A percentile compares a stretch with the other conserved stretches of the same genome.
Conservation (phyloP, 2,329 filamentous ascomycete species). For the Aspergillus novofumigatus region DNA sequence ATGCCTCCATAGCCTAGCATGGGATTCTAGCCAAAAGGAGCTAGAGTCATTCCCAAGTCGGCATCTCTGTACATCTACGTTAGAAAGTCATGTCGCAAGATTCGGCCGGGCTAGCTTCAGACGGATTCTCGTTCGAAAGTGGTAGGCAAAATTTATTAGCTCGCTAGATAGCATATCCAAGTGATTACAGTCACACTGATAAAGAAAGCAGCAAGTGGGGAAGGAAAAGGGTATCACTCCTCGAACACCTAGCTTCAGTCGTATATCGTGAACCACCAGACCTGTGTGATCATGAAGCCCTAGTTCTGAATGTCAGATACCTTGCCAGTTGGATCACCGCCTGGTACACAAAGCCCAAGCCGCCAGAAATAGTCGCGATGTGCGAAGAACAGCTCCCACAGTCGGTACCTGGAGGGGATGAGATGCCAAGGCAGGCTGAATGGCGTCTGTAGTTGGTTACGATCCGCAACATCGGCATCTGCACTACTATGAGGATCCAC, state of each 20-base stretch:
- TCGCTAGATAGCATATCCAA: not conserved
- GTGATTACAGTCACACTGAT: too few relatives aligned
- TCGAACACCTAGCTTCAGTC: too few relatives aligned
- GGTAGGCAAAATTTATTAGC: not conserved
- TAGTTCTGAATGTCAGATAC: not conserved
- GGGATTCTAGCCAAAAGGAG: not conserved
- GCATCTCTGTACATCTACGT: not conserved
- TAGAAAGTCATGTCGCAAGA: not conserved
- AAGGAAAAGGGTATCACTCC: too few relatives aligned
- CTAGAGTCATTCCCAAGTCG: not conserved
- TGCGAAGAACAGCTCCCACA: constrained; percentile 92
- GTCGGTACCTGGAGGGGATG: constrained; percentile 57
- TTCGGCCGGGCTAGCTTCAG: not conserved
- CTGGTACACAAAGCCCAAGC: constrained; percentile 81
- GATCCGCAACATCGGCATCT: not conserved
- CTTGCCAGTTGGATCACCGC: constrained; percentile 48
- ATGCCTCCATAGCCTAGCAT: too few relatives aligned
- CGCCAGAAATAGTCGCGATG: constrained; percentile 98
- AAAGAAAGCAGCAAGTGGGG: too few relatives aligned
- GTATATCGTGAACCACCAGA: too few relatives aligned
- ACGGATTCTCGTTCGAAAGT: not conserved
- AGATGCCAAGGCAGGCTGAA: constrained; percentile 17
- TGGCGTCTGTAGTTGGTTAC: constrained; percentile 5
- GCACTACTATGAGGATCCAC: not conserved
- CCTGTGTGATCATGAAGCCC: not conserved